Conservation (phyloP, 2,329 filamentous ascomycete species). For the Nigrograna mackinnonii region DNA sequence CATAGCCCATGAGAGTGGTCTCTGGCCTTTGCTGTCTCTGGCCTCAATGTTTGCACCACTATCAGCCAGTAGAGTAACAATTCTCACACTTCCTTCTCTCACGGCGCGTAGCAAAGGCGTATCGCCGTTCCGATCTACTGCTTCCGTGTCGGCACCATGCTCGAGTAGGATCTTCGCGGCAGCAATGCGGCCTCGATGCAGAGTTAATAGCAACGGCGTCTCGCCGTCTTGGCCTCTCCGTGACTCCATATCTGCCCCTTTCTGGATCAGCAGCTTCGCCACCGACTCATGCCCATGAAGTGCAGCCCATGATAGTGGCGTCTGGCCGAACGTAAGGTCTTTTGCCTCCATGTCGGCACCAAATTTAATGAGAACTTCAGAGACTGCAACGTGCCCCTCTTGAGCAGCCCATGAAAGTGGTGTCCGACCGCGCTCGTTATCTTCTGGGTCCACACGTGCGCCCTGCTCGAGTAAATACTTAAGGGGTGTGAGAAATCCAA, state of each 20-base stretch:
- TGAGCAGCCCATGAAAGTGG: constrained; percentile 2
- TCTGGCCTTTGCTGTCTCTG: neutral
- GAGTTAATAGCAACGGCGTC: neutral
- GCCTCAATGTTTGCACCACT: too few relatives aligned
- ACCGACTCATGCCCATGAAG: neutral
- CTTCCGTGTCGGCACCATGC: neutral
- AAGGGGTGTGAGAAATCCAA: constrained; percentile 3
- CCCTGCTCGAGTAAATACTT: constrained; percentile 1
- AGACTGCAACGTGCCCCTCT: neutral
- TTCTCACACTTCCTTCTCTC: too few relatives aligned
- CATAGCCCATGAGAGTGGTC: neutral
- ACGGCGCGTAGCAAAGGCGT: too few relatives aligned
- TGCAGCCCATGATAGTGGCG: constrained; percentile 5
- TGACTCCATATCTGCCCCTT: constrained; percentile 2
- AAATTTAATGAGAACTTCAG: neutral
- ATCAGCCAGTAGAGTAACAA: too few relatives aligned
- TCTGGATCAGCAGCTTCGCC: neutral
- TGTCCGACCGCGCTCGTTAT: constrained; percentile 1
- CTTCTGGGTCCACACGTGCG: constrained; percentile 2
- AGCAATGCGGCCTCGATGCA: too few relatives aligned
- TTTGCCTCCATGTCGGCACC: constrained; percentile 2
- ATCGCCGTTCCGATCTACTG: neutral
- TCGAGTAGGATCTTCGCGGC: neutral
- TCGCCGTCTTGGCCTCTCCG: neutral
- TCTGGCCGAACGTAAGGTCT: neutral